Evolutionary conservation across 164 flowering plant genomes (phyloP).

Genomic region (Berberis vulgaris): DNA sequence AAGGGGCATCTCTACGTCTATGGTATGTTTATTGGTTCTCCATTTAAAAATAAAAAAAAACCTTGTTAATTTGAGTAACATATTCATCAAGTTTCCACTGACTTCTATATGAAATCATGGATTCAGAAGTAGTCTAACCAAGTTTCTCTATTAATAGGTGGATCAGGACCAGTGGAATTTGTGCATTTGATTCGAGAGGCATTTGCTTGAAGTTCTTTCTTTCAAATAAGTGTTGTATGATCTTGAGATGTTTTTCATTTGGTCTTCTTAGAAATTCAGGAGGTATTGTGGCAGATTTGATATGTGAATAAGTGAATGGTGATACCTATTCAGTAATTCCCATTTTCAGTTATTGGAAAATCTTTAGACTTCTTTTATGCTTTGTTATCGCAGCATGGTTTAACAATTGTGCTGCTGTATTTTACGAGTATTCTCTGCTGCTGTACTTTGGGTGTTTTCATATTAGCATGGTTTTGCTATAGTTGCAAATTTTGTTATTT

Average conservation of each 20-base stretch:
- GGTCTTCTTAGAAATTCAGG: not conserved
- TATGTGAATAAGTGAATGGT: not conserved
- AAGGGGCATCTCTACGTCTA: constrained; percentile 26
- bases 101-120: constrained; percentile 12
- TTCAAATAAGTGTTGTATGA: constrained; percentile 9
- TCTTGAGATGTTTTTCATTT: not conserved
- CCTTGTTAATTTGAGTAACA: constrained; percentile 9
- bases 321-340: not conserved
- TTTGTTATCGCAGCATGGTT: no score
- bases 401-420: no score
- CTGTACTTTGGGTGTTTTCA: no score
- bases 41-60: constrained; percentile 1
- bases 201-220: constrained; percentile 18
- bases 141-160: constrained; percentile 46
- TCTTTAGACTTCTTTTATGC: no score
- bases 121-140: constrained; percentile 22
- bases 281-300: not conserved
- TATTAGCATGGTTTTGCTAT: no score
- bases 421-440: no score
- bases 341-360: no score
- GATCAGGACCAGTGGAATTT: constrained; percentile 27
- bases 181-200: constrained; percentile 29
- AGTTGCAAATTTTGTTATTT: no score
- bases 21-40: constrained; percentile 47
- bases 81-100: constrained; percentile 9